These are phyloP conservation scores for Lasiosphaeria ovina DNA, from an alignment of 495 filamentous ascomycete genomes.

Conservation along the genomic window DNA sequence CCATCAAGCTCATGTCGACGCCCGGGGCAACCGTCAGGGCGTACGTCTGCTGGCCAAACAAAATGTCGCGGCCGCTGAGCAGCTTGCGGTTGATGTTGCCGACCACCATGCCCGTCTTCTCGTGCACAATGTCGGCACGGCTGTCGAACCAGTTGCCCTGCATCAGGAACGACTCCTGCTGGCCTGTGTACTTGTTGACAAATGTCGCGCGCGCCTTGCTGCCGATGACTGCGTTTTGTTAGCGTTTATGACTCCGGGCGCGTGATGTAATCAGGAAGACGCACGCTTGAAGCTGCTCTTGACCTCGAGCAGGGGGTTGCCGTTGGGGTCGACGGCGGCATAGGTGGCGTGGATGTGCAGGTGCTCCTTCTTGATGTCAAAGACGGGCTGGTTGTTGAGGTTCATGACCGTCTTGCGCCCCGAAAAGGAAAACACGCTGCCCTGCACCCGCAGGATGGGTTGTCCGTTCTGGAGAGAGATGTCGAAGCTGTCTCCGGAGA, in stretches of 20 bases:
- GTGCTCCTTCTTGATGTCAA: constrained; percentile 52
- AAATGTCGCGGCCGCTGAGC: constrained; percentile 50
- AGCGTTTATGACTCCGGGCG: neutral
- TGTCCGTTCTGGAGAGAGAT: constrained; percentile 46
- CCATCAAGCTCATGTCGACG: constrained; percentile 58
- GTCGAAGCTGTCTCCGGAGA: constrained; percentile 53
- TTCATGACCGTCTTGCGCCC: constrained; percentile 49
- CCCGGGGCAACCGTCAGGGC: constrained; percentile 57
- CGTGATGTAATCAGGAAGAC: constrained; percentile 15
- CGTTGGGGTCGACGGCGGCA: constrained; percentile 38
- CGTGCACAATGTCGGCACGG: constrained; percentile 47
- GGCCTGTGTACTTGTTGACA: constrained; percentile 36
- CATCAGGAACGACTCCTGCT: constrained; percentile 32
- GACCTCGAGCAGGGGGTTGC: constrained; percentile 49
- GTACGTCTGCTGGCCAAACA: constrained; percentile 61
- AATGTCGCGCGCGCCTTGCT: constrained; percentile 51
- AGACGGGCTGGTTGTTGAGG: constrained; percentile 45
- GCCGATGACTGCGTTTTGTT: constrained; percentile 33
- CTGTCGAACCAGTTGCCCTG: constrained; percentile 51
- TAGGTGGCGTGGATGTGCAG: constrained; percentile 50
- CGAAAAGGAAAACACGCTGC: constrained; percentile 38
- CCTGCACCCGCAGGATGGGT: constrained; percentile 52
- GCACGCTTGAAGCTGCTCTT: constrained; percentile 49
- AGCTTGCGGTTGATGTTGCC: constrained; percentile 56
- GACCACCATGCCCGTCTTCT: constrained; percentile 40